phyloP scores from a whole-genome alignment of 768 basidiomycete genomes.

The Leucocoprinus leucothites region DNA sequence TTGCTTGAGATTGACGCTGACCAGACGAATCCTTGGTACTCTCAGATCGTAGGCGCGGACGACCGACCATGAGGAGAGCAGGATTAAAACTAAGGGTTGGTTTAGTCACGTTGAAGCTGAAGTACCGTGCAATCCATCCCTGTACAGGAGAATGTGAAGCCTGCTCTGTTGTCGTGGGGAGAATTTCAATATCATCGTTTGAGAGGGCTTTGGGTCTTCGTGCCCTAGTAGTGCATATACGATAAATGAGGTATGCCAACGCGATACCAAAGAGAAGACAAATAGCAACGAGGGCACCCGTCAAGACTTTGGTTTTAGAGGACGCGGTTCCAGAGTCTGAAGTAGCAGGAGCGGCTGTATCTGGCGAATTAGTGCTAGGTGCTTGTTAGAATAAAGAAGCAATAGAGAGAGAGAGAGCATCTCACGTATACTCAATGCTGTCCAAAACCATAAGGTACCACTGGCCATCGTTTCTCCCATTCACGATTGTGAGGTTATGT shows the following conservation, averaged over 20 bases:
- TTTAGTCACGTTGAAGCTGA: neutral
- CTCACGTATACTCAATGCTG: conserved; percentile 12
- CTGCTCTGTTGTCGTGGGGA: neutral
- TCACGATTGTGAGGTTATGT: conserved; percentile 13
- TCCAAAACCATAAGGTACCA: conserved; percentile 13
- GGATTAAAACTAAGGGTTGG: neutral
- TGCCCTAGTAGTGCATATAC: neutral
- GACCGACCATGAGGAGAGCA: neutral
- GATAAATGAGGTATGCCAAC: conserved; percentile 4
- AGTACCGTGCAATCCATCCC: neutral
- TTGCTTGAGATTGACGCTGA: conserved; percentile 1
- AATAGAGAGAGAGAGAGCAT: neutral
- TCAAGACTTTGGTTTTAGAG: conserved; percentile 1
- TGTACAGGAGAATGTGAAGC: neutral
- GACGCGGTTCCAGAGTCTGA: neutral
- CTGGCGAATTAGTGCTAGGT: neutral
- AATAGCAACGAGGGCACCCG: conserved; percentile 4
- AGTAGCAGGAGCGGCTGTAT: neutral
- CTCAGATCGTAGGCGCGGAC: neutral
- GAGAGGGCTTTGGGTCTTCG: neutral
- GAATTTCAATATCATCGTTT: neutral
- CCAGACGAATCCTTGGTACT: neutral
- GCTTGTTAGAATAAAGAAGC: neutral
- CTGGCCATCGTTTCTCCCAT: neutral
- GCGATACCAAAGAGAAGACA: conserved; percentile 6